phyloP scores from a whole-genome alignment of 148 eudicot genomes.

The Spergularia bocconei region DNA sequence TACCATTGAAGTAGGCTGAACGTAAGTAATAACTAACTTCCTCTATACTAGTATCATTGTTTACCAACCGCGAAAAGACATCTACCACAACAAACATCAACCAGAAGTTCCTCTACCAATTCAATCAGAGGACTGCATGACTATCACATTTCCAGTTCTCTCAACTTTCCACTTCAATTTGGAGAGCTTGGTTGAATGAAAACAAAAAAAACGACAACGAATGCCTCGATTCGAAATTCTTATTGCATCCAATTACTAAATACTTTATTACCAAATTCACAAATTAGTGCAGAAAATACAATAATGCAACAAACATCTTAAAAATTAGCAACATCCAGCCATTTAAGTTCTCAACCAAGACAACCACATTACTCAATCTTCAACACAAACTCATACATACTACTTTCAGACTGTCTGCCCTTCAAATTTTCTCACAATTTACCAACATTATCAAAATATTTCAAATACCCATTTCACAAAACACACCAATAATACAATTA shows the following conservation, averaged over 20 bases:
- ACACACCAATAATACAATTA: background rate
- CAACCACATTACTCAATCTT: background rate
- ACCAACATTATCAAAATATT: background rate
- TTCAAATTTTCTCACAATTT: background rate
- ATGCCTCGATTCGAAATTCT: background rate
- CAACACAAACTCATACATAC: background rate
- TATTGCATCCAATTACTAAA: background rate
- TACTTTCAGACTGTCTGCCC: background rate
- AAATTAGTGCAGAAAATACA: background rate
- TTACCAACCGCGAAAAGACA: background rate
- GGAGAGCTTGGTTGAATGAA: background rate
- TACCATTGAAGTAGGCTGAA: too few species aligned
- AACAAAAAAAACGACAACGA: background rate
- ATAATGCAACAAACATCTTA: too few species aligned
- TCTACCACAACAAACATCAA: background rate
- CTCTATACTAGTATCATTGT: background rate
- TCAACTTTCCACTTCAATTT: background rate
- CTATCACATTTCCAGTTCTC: background rate
- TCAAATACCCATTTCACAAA: slow-evolving; percentile 14
- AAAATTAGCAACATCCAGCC: background rate
- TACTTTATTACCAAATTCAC: background rate
- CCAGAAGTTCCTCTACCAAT: background rate
- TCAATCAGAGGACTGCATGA: background rate
- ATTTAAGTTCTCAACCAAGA: background rate
- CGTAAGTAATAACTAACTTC: background rate